Conservation (phyloP, 2,329 filamentous ascomycete genomes). For the Colletotrichum filicis region DNA sequence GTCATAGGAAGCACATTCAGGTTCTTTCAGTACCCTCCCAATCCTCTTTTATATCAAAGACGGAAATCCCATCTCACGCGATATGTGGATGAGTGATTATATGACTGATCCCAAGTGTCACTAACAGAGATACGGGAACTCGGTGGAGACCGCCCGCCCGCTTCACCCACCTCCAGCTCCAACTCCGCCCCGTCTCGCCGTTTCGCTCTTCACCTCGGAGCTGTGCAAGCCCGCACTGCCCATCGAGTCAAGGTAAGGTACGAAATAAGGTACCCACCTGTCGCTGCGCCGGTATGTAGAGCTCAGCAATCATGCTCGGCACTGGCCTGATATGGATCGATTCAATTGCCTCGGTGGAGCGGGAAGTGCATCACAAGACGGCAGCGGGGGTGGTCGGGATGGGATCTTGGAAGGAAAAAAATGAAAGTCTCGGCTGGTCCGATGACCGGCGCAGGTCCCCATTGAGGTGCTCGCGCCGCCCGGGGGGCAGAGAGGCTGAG, state of each 20-base stretch:
- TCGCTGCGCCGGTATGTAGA: not conserved
- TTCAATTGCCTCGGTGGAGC: conserved; percentile 3
- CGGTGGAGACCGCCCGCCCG: not conserved
- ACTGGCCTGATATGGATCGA: conserved; percentile 32
- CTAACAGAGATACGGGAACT: not conserved
- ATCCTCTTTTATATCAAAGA: not conserved
- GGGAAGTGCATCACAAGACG: not conserved
- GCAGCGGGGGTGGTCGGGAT: not conserved
- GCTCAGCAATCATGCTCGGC: not conserved
- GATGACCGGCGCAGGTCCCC: conserved; percentile 28
- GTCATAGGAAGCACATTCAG: not conserved
- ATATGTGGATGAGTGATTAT: conserved; percentile 3
- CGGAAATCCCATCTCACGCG: not conserved
- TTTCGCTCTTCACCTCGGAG: conserved; percentile 15
- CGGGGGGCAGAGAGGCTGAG: not conserved
- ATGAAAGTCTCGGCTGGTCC: conserved; percentile 18
- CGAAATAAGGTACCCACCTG: not conserved
- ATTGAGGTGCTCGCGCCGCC: not conserved
- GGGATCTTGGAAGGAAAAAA: conserved; percentile 1
- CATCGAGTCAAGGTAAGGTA: not conserved
- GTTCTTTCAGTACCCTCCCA: not conserved
- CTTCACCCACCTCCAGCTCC: no score
- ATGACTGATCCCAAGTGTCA: conserved; percentile 4
- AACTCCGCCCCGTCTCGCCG: not conserved
- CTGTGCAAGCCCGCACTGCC: not conserved